phyloP scores from a whole-genome alignment of 2,329 filamentous ascomycete species.

The Diaporthe caulivora region DNA sequence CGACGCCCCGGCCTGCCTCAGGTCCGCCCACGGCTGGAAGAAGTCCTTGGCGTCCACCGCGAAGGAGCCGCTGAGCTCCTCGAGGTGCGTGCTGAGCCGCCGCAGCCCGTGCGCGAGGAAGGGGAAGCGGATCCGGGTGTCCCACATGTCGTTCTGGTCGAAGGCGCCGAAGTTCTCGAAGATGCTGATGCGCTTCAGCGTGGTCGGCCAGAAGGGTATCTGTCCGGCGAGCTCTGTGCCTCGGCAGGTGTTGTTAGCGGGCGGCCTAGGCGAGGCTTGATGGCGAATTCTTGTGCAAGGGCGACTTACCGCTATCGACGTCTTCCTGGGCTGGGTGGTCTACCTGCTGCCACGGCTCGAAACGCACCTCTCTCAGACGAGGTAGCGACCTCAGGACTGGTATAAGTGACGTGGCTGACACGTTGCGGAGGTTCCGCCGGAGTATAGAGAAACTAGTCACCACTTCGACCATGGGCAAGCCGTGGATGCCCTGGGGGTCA shows the following conservation, averaged over 20 bases:
- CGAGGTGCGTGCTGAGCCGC: conserved; percentile 31
- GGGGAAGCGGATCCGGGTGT: conserved; percentile 22
- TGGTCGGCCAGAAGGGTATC: conserved; percentile 37
- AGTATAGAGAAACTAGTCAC: conserved; percentile 36
- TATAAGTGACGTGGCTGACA: conserved; percentile 35
- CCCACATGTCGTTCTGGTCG: conserved; percentile 21
- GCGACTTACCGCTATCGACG: conserved; percentile 36
- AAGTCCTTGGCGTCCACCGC: conserved; percentile 40
- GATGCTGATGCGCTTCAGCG: conserved; percentile 36
- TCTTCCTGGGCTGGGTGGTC: conserved; percentile 37
- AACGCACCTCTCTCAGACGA: conserved; percentile 36
- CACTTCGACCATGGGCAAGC: conserved; percentile 37
- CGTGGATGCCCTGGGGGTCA: conserved; percentile 37
- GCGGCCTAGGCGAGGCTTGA: too few relatives aligned
- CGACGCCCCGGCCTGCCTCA: not conserved
- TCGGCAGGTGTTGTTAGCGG: not conserved
- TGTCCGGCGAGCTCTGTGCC: conserved; percentile 36
- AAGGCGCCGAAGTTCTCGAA: conserved; percentile 39
- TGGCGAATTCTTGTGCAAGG: too few relatives aligned
- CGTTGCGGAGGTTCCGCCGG: conserved; percentile 39
- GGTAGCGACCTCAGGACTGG: conserved; percentile 37
- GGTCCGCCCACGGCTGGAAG: conserved; percentile 41
- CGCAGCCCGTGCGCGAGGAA: conserved; percentile 33
- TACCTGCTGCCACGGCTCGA: conserved; percentile 40
- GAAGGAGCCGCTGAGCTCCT: conserved; percentile 37